phyloP scores from a whole-genome alignment of 1,139 yeast genomes.

The Nematodospora anomalae region DNA sequence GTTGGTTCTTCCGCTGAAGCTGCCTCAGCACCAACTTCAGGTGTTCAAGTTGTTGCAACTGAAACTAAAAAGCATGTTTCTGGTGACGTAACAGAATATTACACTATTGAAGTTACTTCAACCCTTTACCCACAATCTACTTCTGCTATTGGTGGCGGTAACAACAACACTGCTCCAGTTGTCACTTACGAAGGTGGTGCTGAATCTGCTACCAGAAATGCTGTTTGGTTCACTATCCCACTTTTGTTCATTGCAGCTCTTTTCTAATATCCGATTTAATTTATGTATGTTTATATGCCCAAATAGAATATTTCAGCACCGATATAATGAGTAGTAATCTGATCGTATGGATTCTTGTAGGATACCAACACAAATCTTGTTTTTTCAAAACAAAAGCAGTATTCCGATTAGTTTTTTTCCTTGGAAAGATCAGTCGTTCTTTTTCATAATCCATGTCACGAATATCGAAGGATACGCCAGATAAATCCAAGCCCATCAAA shows the following conservation, averaged over 20 bases:
- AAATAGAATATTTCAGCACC: too few species aligned
- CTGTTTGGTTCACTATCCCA: conserved; percentile 14
- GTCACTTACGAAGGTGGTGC: conserved; percentile 15
- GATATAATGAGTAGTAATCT: too few species aligned
- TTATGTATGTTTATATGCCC: background rate
- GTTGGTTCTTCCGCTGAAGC: background rate
- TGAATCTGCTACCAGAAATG: conserved; percentile 6
- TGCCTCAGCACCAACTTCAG: background rate
- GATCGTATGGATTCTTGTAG: too few species aligned
- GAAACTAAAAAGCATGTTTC: conserved; percentile 5
- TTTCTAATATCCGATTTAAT: conserved; percentile 7
- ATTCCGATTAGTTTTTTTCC: too few species aligned
- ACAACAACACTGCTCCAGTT: conserved; percentile 10
- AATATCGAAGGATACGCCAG: conserved; percentile 2
- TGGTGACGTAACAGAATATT: conserved; percentile 7
- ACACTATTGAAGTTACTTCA: conserved; percentile 11
- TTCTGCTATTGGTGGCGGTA: conserved; percentile 8
- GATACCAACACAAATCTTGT: too few species aligned
- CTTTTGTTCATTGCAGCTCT: conserved; percentile 13
- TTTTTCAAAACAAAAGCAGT: too few species aligned
- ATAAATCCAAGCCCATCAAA: conserved; percentile 2
- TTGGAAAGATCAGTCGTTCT: too few species aligned
- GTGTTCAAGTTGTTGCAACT: conserved; percentile 5
- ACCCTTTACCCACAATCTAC: conserved; percentile 11
- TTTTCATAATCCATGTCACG: conserved; percentile 5